Conservation (phyloP, 768 basidiomycete genomes). For the Leccinum incarnatum region DNA sequence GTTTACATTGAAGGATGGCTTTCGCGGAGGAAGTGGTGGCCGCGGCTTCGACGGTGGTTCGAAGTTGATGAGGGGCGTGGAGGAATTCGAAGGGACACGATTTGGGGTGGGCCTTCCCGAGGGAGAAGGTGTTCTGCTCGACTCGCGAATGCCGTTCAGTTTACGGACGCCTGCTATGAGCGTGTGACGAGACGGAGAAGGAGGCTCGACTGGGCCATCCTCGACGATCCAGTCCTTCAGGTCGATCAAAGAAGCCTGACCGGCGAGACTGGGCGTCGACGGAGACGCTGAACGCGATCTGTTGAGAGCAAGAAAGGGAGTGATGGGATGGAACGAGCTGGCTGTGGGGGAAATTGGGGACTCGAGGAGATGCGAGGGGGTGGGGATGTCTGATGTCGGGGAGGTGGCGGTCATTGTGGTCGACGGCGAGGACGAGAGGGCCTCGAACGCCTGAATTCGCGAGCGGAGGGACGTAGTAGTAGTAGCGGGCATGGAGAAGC, state of each 20-base stretch:
- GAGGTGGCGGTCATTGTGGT: constrained; percentile 12
- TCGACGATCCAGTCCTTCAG: constrained; percentile 73
- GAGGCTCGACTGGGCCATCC: constrained; percentile 43
- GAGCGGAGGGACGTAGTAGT: constrained; percentile 45
- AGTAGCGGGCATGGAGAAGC: constrained; percentile 37
- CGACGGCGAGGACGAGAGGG: constrained; percentile 37
- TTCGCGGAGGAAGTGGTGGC: constrained; percentile 68
- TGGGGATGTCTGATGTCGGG: background rate
- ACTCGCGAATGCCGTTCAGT: constrained; percentile 19
- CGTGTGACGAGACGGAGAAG: constrained; percentile 12
- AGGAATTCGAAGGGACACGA: constrained; percentile 9
- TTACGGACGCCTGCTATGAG: constrained; percentile 7
- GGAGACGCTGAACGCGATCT: constrained; percentile 46
- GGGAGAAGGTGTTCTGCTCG: constrained; percentile 26
- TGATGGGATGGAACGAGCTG: constrained; percentile 41
- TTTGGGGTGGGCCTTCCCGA: constrained; percentile 10
- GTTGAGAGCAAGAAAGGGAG: constrained; percentile 33
- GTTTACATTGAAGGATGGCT: constrained; percentile 43
- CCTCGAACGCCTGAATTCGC: constrained; percentile 64
- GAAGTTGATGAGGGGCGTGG: constrained; percentile 53
- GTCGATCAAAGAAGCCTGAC: constrained; percentile 65
- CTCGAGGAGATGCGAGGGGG: constrained; percentile 40
- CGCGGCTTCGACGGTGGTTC: constrained; percentile 48
- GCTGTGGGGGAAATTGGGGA: constrained; percentile 49
- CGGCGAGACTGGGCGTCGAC: constrained; percentile 37